Conservation (phyloP, 75 land plant species). For the Cryptomeria japonica region DNA sequence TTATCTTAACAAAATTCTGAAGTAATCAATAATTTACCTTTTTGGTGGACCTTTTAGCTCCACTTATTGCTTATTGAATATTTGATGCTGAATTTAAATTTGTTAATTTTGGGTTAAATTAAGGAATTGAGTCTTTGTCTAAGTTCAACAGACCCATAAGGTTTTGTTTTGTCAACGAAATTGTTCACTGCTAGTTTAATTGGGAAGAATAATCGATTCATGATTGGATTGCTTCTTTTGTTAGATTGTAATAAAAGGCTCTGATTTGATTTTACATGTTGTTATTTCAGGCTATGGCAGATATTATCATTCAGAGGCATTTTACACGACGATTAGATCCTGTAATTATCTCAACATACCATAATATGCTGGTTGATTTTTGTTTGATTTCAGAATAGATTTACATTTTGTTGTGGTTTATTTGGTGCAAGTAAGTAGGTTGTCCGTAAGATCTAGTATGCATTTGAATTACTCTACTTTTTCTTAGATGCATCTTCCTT, state of each 20-base stretch:
- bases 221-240: not conserved
- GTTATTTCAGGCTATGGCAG: slow-evolving; percentile 74
- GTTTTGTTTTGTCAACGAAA: not conserved
- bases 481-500: not conserved
- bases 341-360: slow-evolving; percentile 33
- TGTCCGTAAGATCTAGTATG: not conserved
- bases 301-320: slow-evolving; percentile 66
- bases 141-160: not conserved
- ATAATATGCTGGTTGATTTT: not conserved
- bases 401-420: not conserved
- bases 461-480: not conserved
- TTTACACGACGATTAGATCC: slow-evolving; percentile 66
- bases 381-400: not conserved
- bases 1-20: not conserved
- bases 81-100: not conserved
- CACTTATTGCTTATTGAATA: not conserved
- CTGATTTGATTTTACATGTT: slow-evolving; percentile 11
- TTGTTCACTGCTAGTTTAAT: not conserved
- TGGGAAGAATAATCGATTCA: not conserved
- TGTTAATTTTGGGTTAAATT: not conserved
- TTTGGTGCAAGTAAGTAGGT: not conserved
- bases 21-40: not conserved
- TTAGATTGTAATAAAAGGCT: not conserved
- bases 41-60: not conserved
- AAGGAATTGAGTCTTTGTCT: not conserved